Conservation (phyloP, 164 flowering plant genomes). For the Warburgia ugandensis region DNA sequence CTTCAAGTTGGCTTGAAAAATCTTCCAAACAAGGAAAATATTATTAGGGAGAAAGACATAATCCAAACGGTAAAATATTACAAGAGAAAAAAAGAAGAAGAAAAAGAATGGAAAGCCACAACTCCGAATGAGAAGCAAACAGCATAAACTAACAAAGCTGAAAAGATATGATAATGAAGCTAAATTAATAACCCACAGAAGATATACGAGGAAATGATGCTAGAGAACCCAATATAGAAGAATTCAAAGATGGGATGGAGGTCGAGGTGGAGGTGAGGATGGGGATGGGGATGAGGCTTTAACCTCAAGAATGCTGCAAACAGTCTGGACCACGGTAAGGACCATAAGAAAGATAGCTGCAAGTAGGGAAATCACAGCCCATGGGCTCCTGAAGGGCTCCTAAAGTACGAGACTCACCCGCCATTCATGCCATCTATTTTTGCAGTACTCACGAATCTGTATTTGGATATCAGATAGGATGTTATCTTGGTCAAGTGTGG, state of each 20-base stretch:
- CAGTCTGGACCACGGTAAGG: slow-evolving; percentile 37
- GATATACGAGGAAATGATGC: no score
- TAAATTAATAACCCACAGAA: no score
- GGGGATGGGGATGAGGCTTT: neutral
- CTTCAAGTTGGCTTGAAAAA: no score
- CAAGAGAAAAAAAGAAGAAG: no score
- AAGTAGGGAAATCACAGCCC: slow-evolving; percentile 42
- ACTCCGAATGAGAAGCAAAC: no score
- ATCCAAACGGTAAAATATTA: no score
- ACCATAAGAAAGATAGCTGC: slow-evolving; percentile 42
- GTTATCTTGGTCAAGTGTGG: slow-evolving; percentile 33
- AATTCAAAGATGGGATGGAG: no score
- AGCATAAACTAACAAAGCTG: no score
- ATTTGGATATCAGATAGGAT: slow-evolving; percentile 22
- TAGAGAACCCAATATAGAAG: neutral
- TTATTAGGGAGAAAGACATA: no score
- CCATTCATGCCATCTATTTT: slow-evolving; percentile 38
- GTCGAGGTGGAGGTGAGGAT: neutral
- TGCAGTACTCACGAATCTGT: slow-evolving; percentile 30
- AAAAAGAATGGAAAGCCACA: no score
- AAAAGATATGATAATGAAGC: no score
- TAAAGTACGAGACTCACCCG: slow-evolving; percentile 51
- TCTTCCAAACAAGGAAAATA: no score
- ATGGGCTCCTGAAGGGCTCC: slow-evolving; percentile 51
- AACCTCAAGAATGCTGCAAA: slow-evolving; percentile 20